phyloP scores from a whole-genome alignment of 164 flowering plant genomes.

The Dillenia suffruticosa region DNA sequence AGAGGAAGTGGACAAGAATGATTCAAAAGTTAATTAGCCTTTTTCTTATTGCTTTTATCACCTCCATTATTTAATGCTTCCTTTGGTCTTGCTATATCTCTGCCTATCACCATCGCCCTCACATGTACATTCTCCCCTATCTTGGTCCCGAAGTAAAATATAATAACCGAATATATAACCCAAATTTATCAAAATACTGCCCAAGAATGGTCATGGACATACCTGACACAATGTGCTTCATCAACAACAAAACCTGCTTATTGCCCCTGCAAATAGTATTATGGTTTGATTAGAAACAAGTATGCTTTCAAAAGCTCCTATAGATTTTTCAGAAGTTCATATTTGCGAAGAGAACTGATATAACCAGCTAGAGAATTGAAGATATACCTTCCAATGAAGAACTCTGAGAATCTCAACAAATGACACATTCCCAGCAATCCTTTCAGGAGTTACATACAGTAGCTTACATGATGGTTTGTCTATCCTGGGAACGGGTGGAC shows the following conservation, averaged over 20 bases:
- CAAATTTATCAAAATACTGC: neutral
- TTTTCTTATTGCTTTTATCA: too few relatives aligned
- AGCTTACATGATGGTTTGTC: slow-evolving; percentile 91
- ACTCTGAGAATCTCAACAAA: slow-evolving; percentile 62
- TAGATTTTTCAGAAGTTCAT: neutral
- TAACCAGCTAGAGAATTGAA: slow-evolving; percentile 3
- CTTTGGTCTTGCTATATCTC: too few relatives aligned
- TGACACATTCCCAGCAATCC: slow-evolving; percentile 69
- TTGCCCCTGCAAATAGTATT: slow-evolving; percentile 46
- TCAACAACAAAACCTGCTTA: slow-evolving; percentile 91
- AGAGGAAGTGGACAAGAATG: too few relatives aligned
- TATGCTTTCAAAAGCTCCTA: too few relatives aligned
- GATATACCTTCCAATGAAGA: slow-evolving; percentile 60
- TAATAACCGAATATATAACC: neutral
- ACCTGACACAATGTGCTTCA: slow-evolving; percentile 99
- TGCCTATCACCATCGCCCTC: neutral
- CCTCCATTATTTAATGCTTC: too few relatives aligned
- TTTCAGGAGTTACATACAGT: slow-evolving; percentile 94
- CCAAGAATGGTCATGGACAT: slow-evolving; percentile 15
- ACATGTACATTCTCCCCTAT: neutral
- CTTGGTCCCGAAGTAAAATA: too few relatives aligned
- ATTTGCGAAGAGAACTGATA: slow-evolving; percentile 1
- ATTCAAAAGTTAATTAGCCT: too few relatives aligned
- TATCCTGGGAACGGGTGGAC: slow-evolving; percentile 39
- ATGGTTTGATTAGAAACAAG: too few relatives aligned